Conservation (phyloP, 2,329 filamentous ascomycete genomes). For the Eutypa lata region DNA sequence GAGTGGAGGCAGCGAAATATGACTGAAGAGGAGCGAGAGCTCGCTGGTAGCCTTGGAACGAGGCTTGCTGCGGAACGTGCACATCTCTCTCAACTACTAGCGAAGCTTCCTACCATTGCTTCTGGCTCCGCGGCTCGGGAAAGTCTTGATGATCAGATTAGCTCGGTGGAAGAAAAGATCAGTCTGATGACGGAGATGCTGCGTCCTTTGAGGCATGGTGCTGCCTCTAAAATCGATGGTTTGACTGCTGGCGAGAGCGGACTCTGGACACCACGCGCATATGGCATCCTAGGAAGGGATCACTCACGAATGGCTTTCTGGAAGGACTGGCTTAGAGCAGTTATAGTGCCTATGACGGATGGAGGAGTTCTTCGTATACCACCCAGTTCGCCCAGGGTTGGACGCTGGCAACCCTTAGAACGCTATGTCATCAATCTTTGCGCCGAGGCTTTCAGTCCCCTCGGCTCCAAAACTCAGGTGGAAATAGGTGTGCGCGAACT, state of each 20-base stretch:
- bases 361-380: conserved; percentile 80
- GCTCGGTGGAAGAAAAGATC: conserved; percentile 95
- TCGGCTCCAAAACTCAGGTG: conserved; percentile 92
- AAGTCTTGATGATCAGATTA: conserved; percentile 87
- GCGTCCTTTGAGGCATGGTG: conserved; percentile 86
- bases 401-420: conserved; percentile 94
- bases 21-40: conserved; percentile 84
- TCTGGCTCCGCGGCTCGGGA: conserved; percentile 83
- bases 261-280: conserved; percentile 91
- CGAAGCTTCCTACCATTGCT: conserved; percentile 73
- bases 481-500: conserved; percentile 88
- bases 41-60: conserved; percentile 88
- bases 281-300: conserved; percentile 87
- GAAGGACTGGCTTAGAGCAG: conserved; percentile 96
- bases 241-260: conserved; percentile 93
- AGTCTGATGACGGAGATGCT: conserved; percentile 94
- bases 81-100: conserved; percentile 82
- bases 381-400: conserved; percentile 82
- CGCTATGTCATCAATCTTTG: conserved; percentile 96
- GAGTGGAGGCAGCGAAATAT: conserved; percentile 83
- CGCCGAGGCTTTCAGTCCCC: conserved; percentile 87
- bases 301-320: conserved; percentile 82
- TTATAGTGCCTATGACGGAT: conserved; percentile 94
- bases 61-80: conserved; percentile 83
- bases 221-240: conserved; percentile 95